Conservation (phyloP, 306 rosid genomes). For the Castanea sativa region DNA sequence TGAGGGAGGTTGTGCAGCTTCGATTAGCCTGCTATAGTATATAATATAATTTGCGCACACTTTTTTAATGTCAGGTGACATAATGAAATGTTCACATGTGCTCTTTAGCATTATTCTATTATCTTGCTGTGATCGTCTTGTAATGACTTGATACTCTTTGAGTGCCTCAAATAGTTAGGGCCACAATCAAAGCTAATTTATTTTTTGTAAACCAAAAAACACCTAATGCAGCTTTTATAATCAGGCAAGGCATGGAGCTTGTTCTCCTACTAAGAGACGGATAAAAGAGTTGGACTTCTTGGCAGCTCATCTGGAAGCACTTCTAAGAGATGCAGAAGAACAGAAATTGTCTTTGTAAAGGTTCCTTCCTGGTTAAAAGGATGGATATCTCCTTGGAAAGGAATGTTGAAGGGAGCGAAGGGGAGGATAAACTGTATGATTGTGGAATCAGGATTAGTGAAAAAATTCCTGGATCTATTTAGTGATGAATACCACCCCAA, state of each 20-base stretch:
- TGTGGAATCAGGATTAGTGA: constrained; percentile 65
- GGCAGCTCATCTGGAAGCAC: constrained; percentile 46
- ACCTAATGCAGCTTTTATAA: constrained; percentile 22
- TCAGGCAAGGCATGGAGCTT: constrained; percentile 96
- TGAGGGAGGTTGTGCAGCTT: not conserved
- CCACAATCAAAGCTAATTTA: not conserved
- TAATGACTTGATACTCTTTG: not conserved
- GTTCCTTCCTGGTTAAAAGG: constrained; percentile 74
- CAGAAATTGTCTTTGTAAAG: constrained; percentile 41
- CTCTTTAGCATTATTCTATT: not conserved
- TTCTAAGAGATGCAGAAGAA: constrained; percentile 52
- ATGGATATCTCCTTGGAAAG: constrained; percentile 94
- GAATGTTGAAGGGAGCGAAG: constrained; percentile 65
- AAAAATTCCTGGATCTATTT: constrained; percentile 63
- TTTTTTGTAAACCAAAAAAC: not conserved
- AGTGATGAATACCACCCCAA: constrained; percentile 79
- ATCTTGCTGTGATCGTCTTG: not conserved
- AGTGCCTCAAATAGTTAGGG: not conserved
- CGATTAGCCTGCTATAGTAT: not conserved
- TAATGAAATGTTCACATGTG: not conserved
- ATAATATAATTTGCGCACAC: not conserved
- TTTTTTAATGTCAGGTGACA: not conserved
- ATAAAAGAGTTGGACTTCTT: constrained; percentile 55
- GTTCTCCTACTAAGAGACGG: constrained; percentile 79
- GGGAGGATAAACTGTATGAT: constrained; percentile 79